Base-by-base conservation (phyloP, 2,329 filamentous ascomycete species). In the Mariannaea elegans region DNA sequence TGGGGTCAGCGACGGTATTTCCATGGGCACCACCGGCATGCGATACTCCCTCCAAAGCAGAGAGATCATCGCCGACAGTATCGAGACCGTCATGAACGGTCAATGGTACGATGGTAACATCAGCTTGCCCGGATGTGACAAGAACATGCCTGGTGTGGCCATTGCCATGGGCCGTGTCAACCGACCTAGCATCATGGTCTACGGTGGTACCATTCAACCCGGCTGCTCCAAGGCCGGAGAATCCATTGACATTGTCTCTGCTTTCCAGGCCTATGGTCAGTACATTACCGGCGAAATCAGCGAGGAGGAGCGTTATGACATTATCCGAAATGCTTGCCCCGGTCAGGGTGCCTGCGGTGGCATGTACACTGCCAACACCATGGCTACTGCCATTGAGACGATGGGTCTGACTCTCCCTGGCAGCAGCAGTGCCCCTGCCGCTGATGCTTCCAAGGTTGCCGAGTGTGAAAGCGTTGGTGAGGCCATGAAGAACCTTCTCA, bases 81-180 rank as follows among this genome's bases (percentile, higher is more conserved):
- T 99, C 72, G 95, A 99, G 85, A 98, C 95, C 5, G 95, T 99
- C 71, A 99, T 98, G 94, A 90, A 93, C 68, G 95, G 93, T 14
- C 95, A 99, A 80, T 98, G 94, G 93, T 98, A 99, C 76, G 95
- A 99, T 77, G 94, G 89, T 69, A 98, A 98, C 78, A 91, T 99
- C 75, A 97, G 93, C 52, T 91, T 99, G 71, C 95, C 95, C 13
- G 95, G 95, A 47, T 99, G 95, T 79, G 95, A 99, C 85, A 99
- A 99, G 88, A 99, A 99, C 81, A 98, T 99, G 95, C 93, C 93
- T 1, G 92, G 92, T 77, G 92, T 95, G 12, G 81, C 93, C 71
- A 95, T 95, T 72, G 95, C 94, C 56, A 97, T 97, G 92, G 94
- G 93, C 34, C 87, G 95, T 69, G 88, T 97, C 67, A 98, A 99